Percentiles rank a stretch among this genome's conserved stretches.
Evolutionary conservation across 345 rosid species (phyloP).

Genomic region (Ceriops tagal): DNA sequence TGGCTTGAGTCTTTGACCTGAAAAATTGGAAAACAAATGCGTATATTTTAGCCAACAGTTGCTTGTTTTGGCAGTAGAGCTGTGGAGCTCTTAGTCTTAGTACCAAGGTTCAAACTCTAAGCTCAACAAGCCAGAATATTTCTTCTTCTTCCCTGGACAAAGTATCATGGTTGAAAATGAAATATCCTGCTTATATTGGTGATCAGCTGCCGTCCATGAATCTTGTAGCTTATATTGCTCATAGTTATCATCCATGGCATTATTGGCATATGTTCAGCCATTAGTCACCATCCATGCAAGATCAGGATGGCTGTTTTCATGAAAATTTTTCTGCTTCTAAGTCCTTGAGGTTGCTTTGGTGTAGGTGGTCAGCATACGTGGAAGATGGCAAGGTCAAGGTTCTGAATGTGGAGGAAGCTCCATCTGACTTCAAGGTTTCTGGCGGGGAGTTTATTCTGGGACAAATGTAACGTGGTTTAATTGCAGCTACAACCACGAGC

Average conservation of each 20-base stretch:
- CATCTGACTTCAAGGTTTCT: conserved; percentile 81
- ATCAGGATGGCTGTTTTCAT: not conserved
- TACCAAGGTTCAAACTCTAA: too few relatives aligned
- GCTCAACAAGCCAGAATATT: too few relatives aligned
- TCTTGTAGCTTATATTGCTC: too few relatives aligned
- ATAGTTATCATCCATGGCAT: too few relatives aligned
- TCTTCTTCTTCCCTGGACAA: too few relatives aligned
- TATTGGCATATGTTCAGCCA: too few relatives aligned
- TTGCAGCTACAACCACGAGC: not conserved
- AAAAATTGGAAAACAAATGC: not conserved
- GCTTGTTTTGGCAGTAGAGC: too few relatives aligned
- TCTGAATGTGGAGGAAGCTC: conserved; percentile 79
- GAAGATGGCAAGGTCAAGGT: conserved; percentile 79
- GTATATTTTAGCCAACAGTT: too few relatives aligned
- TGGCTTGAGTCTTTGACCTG: not conserved
- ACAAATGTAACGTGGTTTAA: conserved; percentile 44
- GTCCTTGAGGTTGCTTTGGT: conserved; percentile 4
- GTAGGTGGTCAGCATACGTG: conserved; percentile 89
- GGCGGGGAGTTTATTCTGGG: conserved; percentile 74
- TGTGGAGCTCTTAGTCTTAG: too few relatives aligned
- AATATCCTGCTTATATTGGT: not conserved
- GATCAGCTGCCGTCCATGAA: too few relatives aligned
- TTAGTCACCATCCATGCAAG: not conserved
- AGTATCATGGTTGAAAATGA: not conserved
- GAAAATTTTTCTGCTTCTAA: not conserved